phyloP scores from a whole-genome alignment of 1,284 basidiomycete genomes.

The Meripilus lineatus region DNA sequence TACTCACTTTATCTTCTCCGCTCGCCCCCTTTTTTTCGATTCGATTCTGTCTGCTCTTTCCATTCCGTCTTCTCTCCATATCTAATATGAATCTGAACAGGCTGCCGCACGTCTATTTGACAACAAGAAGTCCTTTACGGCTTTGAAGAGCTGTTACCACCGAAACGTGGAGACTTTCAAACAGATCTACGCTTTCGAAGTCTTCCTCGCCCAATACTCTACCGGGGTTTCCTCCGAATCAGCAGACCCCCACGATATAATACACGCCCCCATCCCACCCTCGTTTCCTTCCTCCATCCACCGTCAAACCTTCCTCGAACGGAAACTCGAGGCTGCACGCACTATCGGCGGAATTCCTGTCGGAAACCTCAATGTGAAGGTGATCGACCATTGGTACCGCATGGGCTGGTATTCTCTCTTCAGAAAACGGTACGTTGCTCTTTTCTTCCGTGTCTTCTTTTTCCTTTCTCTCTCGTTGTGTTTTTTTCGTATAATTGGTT shows the following conservation, averaged over 20 bases:
- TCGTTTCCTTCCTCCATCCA: conserved; percentile 39
- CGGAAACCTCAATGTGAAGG: conserved; percentile 62
- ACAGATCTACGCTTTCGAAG: conserved; percentile 68
- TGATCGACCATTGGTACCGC: conserved; percentile 71
- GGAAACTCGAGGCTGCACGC: conserved; percentile 54
- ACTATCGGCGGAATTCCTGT: conserved; percentile 55
- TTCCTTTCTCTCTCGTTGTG: too few species aligned
- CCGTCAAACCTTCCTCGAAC: conserved; percentile 60
- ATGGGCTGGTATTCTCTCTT: conserved; percentile 71
- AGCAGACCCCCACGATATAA: conserved; percentile 10
- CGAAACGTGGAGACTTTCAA: conserved; percentile 77
- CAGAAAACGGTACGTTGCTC: conserved; percentile 50
- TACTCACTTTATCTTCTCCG: too few species aligned
- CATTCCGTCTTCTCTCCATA: too few species aligned
- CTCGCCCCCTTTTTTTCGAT: too few species aligned
- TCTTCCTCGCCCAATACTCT: conserved; percentile 33
- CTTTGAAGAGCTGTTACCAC: conserved; percentile 75
- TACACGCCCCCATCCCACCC: conserved; percentile 27
- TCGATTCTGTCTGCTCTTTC: too few species aligned
- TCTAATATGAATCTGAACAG: too few species aligned
- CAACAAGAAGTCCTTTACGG: conserved; percentile 72
- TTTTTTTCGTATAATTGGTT: too few species aligned
- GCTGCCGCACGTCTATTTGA: conserved; percentile 64
- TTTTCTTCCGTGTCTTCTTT: too few species aligned
- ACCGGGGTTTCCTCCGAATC: neutral